Base-by-base conservation (phyloP, 1,284 basidiomycete genomes). In the Mycena sp. region DNA sequence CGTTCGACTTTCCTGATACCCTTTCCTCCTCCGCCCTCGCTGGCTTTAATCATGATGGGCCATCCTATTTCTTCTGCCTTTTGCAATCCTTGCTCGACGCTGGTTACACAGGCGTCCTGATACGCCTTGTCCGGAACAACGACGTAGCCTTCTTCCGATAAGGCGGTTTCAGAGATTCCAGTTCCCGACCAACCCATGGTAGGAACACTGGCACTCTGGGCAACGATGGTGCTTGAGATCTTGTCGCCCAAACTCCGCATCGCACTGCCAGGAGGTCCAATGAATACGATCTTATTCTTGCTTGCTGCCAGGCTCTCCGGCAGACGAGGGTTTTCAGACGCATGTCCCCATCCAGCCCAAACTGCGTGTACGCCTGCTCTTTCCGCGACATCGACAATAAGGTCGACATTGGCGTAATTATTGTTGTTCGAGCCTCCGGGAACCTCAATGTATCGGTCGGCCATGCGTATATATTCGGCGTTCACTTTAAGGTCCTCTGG, bases 301-400 rank as follows among this genome's bases (percentile, higher is more conserved):
- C 92, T 95, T 26, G 94, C 92, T 26, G 93, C 88, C 49, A 99
- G 89, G 64, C 90, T 92, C 78, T 99, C 98, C 7, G 98, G 98
- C n/a, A 99, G 83, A 64, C 96, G 90, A 4, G 98, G 98, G 79
- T 99, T 99, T 80, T 99, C 98, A 3, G 98, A 99, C 10, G 98
- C 98, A 78, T 99, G 98, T 57, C 98, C 98, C 98, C 98, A 99
- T 63, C 98, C 98, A 46, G 98, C 98, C 98, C 98, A 99, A 37
- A 99, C 98, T 51, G 98, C 98, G 77, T 99, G 97, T 2, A 99
- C 98, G 49, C 96, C 96, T 30, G 95, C 88, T 68, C 98, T 92
- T 81, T 99, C 96, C 45, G 98, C 98, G 64, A 99, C 90, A 75
- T 99, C 98, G 67, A 99, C 94, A 73, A 99, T 99, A 72, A 99